Evolutionary conservation across 2,329 filamentous ascomycete genomes (phyloP).

Genomic region (Cryphonectria parasitica): DNA sequence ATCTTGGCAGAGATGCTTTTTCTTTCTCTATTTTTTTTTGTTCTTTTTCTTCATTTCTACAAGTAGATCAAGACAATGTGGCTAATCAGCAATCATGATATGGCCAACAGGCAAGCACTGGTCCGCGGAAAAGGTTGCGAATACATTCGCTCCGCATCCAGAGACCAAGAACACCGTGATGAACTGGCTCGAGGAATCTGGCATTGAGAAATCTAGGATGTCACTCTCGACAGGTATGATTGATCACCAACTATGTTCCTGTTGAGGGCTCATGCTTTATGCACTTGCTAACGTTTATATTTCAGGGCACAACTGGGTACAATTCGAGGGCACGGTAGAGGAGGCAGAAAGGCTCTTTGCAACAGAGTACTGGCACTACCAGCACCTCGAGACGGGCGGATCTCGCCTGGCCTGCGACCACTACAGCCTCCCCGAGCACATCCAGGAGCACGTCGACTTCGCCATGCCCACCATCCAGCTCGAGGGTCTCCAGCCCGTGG

Average conservation of each 20-base stretch:
- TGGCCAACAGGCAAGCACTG: constrained; percentile 17
- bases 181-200: constrained; percentile 14
- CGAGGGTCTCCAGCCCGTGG: constrained; percentile 24
- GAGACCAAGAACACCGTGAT: constrained; percentile 20
- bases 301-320: constrained; percentile 18
- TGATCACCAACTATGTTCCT: neutral
- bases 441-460: constrained; percentile 15
- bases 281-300: neutral
- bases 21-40: too few species aligned
- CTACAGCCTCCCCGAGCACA: constrained; percentile 20
- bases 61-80: neutral
- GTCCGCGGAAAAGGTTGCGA: constrained; percentile 17
- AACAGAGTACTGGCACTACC: constrained; percentile 21
- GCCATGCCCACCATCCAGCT: constrained; percentile 27
- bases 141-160: constrained; percentile 16
- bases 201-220: constrained; percentile 6
- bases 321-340: constrained; percentile 17
- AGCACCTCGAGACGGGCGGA: constrained; percentile 15
- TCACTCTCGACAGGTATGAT: constrained; percentile 14
- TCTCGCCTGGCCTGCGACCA: constrained; percentile 17
- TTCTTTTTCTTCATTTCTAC: neutral
- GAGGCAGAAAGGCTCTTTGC: constrained; percentile 18
- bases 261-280: neutral
- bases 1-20: neutral
- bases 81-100: neutral